Base-by-base conservation (phyloP, 75 land plant species). In the Selaginella tamariscina region DNA sequence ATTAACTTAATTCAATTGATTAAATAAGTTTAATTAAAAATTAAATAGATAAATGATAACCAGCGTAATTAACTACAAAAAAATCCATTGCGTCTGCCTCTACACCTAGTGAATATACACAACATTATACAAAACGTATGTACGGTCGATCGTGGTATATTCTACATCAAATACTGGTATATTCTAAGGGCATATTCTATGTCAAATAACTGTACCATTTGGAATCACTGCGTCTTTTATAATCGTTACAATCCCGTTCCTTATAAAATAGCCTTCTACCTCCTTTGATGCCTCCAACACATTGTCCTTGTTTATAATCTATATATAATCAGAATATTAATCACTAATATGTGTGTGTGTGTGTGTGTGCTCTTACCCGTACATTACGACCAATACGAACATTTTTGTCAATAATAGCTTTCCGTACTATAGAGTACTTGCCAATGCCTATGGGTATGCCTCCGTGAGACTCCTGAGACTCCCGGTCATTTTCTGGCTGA, bases 351-450 rank as follows among this genome's bases (percentile, higher is more conserved):
- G 62, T 2, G 8, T 2, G 26, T 59, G 8, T 8, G 62, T 5
- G 5, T 5, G 8, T 59, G 26, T 59, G 24, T 23, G 26, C 21
- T 5, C 21, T 2, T 59, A 59, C 62, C 62, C 26, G 8, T 23
- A 59, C 62, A 59, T 59, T 21, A 2, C 26, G 24, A 59, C 62
- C 62, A 59, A 59, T 59, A 8, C 62, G 62, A 23, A 26, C 62
- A n/a, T 59, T 59, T n/a, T 59, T 59, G n/a, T 59, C 62, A 9
- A 59, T 27, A 59, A 59, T 59, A 26, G 62, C 62, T n/a, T 59
- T 59, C 21, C 62, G 62, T 5, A 59, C 62, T 2, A 23, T 9
- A 59, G 24, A 23, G 26, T 59, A 26, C 26, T 59, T 59, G 62
- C 62, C 62, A 59, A 59, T 27, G 26, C 62, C 62, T 9, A 59